Conservation (phyloP, 768 basidiomycete genomes). For the Lentinula lateritia region DNA sequence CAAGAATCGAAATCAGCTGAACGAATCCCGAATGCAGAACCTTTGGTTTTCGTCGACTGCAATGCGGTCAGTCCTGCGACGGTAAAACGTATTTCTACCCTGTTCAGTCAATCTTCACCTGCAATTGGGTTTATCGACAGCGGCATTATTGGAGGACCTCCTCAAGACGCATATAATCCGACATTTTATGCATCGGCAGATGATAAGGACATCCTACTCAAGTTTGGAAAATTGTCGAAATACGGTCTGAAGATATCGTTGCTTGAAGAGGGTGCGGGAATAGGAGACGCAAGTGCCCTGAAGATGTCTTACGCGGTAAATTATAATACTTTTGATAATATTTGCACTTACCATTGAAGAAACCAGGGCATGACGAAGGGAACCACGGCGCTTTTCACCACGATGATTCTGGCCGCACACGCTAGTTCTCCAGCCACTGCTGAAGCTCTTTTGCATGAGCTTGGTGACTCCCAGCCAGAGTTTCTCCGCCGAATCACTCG, state of each 20-base stretch:
- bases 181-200: constrained; percentile 49
- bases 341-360: background rate
- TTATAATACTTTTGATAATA: background rate
- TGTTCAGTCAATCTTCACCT: constrained; percentile 29
- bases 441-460: constrained; percentile 46
- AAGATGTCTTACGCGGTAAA: constrained; percentile 63
- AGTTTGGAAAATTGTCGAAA: constrained; percentile 33
- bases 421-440: constrained; percentile 57
- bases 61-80: constrained; percentile 54
- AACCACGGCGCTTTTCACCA: constrained; percentile 36
- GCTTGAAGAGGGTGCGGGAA: constrained; percentile 39
- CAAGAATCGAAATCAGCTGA: constrained; percentile 18
- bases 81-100: constrained; percentile 37
- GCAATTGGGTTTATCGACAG: constrained; percentile 47
- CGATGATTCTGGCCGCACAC: constrained; percentile 54
- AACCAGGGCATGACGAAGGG: constrained; percentile 49
- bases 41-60: constrained; percentile 45
- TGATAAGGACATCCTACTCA: constrained; percentile 24
- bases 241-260: constrained; percentile 41
- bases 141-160: constrained; percentile 53
- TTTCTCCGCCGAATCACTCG: constrained; percentile 33
- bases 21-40: constrained; percentile 1
- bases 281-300: constrained; percentile 56
- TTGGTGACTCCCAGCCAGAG: constrained; percentile 39
- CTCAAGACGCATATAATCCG: constrained; percentile 41